A percentile compares a stretch with the other conserved stretches of the same genome.
phyloP scores from a whole-genome alignment of 768 basidiomycete species.

The Naganishia randhawae region DNA sequence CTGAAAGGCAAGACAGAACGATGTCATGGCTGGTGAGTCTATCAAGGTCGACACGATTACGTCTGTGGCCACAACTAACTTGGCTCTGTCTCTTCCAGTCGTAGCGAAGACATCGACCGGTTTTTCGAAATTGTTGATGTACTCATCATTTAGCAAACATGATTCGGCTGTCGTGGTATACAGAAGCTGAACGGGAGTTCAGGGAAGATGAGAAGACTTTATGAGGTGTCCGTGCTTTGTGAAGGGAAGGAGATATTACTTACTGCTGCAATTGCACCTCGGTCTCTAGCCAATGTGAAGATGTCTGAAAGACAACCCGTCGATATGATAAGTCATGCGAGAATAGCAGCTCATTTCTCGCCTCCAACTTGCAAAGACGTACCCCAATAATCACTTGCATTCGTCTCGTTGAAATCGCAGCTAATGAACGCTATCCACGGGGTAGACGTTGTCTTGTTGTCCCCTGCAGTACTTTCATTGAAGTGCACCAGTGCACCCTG shows the following conservation, averaged over 20 bases:
- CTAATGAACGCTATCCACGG: conserved; percentile 89
- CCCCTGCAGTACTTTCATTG: conserved; percentile 58
- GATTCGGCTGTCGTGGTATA: conserved; percentile 70
- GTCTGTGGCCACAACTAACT: conserved; percentile 46
- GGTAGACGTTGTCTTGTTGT: conserved; percentile 58
- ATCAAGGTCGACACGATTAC: not conserved
- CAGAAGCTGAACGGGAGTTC: conserved; percentile 58
- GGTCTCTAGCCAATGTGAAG: conserved; percentile 72
- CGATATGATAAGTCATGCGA: not conserved
- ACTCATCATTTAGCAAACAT: conserved; percentile 71
- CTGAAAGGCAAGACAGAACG: conserved; percentile 40
- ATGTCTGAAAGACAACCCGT: conserved; percentile 54
- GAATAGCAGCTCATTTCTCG: not conserved
- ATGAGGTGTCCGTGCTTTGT: not conserved
- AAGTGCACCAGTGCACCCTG: conserved; percentile 84
- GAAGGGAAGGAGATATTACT: conserved; percentile 37
- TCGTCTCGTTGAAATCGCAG: conserved; percentile 74
- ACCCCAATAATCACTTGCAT: conserved; percentile 51
- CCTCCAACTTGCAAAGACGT: conserved; percentile 32
- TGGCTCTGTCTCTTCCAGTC: conserved; percentile 60
- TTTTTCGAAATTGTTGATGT: conserved; percentile 62
- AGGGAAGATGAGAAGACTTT: not conserved
- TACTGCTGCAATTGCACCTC: conserved; percentile 77
- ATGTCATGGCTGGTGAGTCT: not conserved
- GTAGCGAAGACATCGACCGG: conserved; percentile 57